Base-by-base conservation (phyloP, 2,329 filamentous ascomycete genomes). In the Bertia moriformis region DNA sequence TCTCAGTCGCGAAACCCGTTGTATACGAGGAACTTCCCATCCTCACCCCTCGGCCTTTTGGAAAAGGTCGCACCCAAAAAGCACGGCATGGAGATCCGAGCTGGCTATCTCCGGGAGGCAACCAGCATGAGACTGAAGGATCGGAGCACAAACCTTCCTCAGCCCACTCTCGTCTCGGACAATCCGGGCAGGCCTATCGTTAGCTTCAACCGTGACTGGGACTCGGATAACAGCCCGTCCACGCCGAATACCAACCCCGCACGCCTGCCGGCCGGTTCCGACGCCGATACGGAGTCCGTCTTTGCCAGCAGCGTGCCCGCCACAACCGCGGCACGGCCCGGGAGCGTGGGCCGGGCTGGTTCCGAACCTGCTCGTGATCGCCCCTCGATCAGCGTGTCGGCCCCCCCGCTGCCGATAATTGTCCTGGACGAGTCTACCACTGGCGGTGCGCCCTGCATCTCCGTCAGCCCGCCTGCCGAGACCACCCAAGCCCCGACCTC, bases 111-210 rank as follows among this genome's bases (percentile, higher is more conserved):
- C 46, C 77, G 85, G 43, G 76, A 83, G 47, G 89, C 89, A 40
- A 96, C 89, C 4, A 91, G 83, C 60, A 93, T 93, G 73, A 81
- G 69, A 55, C 66, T 91, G 46, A 87, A 78, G 56, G 86, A 94
- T 58, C 79, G 88, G 53, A 95, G 87, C 59, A 62, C 78, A 41
- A 93, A 84, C 55, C 67, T 96, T 44, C 89, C 88, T 19, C 89
- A 82, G 52, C 89, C 89, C 46, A 85, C 83, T 40, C 80, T 84
- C 52, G 88, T 96, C 59, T 95, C 87, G 63, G 83, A 95, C 63
- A 83, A 73, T 53, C 82, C 83, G 50, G 86, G 86, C 50, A 78
- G 89, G 55, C 89, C 89, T 45, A 96, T 96, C 67, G 89, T 96
- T 69, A 96, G 89, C 71, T 96, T 96, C 69, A 74, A 93, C 61